Conservation (phyloP, 257 asterid species). For the Lavandula angustifolia region DNA sequence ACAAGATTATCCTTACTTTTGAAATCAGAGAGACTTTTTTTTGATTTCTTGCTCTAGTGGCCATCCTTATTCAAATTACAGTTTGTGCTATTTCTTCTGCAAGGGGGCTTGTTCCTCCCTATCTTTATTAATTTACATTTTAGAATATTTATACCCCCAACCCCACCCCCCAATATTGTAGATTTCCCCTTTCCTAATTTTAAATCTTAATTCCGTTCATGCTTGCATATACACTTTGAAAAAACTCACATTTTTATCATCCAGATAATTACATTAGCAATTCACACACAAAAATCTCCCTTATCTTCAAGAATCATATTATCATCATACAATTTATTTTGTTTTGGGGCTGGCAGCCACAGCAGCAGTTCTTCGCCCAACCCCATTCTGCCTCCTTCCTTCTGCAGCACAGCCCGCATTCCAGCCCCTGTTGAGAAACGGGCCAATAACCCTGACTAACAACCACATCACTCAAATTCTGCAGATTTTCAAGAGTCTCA, state of each 20-base stretch:
- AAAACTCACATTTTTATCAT: conserved; percentile 26
- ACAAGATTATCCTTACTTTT: conserved; percentile 34
- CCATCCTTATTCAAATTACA: not conserved
- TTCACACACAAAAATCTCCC: conserved; percentile 4
- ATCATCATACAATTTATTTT: conserved; percentile 32
- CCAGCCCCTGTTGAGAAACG: conserved; percentile 45
- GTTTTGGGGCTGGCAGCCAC: conserved; percentile 59
- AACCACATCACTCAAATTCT: conserved; percentile 70
- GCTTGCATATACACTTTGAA: too few relatives aligned
- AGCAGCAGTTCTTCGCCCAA: conserved; percentile 53
- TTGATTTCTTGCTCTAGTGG: not conserved
- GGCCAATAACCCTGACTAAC: conserved; percentile 73
- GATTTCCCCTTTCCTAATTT: too few relatives aligned
- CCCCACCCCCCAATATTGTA: too few relatives aligned
- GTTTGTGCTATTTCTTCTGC: too few relatives aligned
- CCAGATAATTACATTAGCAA: conserved; percentile 27
- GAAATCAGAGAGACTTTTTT: conserved; percentile 21
- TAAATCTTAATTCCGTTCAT: too few relatives aligned
- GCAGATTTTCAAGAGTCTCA: conserved; percentile 69
- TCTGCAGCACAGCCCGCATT: conserved; percentile 28
- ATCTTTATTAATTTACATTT: too few relatives aligned
- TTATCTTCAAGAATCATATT: conserved; percentile 23
- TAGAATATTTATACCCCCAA: too few relatives aligned
- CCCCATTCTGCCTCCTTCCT: conserved; percentile 52
- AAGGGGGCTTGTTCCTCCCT: too few relatives aligned